Percentiles rank a stretch among this genome's conserved stretches.
These are phyloP conservation scores for Stephania cephalantha DNA, from an alignment of 164 flowering plant species.

Conservation along the genomic window DNA sequence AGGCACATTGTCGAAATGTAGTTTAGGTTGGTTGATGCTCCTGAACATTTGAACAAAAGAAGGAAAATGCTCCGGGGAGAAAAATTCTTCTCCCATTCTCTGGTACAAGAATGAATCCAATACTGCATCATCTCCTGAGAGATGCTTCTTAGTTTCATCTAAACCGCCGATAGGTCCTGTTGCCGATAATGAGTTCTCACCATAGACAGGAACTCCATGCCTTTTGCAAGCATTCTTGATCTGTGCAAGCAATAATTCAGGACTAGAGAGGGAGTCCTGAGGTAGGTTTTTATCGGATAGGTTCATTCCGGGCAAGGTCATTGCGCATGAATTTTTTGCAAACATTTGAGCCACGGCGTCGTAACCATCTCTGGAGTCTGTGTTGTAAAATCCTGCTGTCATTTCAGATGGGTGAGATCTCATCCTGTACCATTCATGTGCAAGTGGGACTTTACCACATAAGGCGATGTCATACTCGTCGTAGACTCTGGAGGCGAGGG, in stretches of 20 bases:
- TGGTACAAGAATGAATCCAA: constrained; percentile 62
- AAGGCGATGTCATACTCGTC: constrained; percentile 25
- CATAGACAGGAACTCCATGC: constrained; percentile 50
- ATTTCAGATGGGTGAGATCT: constrained; percentile 73
- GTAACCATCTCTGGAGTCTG: constrained; percentile 60
- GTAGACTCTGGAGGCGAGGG: constrained; percentile 52
- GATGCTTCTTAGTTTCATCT: constrained; percentile 45
- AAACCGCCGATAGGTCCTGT: constrained; percentile 31
- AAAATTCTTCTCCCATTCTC: constrained; percentile 93
- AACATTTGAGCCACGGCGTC: constrained; percentile 55
- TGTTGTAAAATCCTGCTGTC: constrained; percentile 78
- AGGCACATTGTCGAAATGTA: constrained; percentile 51
- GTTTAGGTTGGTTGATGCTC: constrained; percentile 33
- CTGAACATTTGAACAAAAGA: constrained; percentile 54
- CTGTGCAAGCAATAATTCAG: constrained; percentile 51
- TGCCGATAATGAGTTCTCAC: constrained; percentile 43
- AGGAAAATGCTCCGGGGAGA: constrained; percentile 84
- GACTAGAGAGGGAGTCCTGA: constrained; percentile 41
- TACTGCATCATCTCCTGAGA: constrained; percentile 26
- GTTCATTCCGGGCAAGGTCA: constrained; percentile 80
- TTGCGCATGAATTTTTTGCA: constrained; percentile 51
- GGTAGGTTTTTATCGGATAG: constrained; percentile 52
- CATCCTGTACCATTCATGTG: constrained; percentile 55
- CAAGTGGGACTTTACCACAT: constrained; percentile 63
- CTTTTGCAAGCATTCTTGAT: constrained; percentile 43